Evolutionary conservation across 2,329 filamentous ascomycete genomes (phyloP).

Genomic region (Aspergillus neotritici): DNA sequence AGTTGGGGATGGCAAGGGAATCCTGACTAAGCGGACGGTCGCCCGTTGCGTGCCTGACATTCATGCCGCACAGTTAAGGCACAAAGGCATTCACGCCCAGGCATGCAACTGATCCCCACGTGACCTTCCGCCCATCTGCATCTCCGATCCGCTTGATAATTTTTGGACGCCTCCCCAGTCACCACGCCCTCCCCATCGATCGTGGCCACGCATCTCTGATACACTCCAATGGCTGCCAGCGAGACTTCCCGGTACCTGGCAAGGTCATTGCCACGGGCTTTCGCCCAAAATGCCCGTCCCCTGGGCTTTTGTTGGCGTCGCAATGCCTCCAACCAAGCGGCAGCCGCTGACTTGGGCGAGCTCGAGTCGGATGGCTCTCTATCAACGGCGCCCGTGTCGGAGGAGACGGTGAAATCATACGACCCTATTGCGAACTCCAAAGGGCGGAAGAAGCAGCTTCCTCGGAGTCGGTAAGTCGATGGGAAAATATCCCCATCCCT

Average conservation of each 20-base stretch:
- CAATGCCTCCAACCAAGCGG: conserved; percentile 44
- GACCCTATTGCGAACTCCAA: conserved; percentile 47
- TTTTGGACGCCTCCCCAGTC: conserved; percentile 19
- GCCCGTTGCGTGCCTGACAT: conserved; percentile 7
- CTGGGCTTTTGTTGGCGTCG: conserved; percentile 35
- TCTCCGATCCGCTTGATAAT: conserved; percentile 25
- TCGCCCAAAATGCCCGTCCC: conserved; percentile 26
- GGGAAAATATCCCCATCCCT: not conserved
- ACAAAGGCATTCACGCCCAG: conserved; percentile 1
- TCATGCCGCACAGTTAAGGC: not conserved
- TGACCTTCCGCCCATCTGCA: conserved; percentile 7
- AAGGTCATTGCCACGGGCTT: conserved; percentile 33
- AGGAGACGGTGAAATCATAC: conserved; percentile 43
- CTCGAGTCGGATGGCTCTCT: conserved; percentile 47
- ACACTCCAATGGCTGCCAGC: conserved; percentile 34
- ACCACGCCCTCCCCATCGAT: conserved; percentile 15
- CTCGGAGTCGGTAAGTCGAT: conserved; percentile 48
- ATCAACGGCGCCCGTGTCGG: conserved; percentile 28
- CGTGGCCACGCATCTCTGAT: conserved; percentile 8
- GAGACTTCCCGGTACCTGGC: conserved; percentile 37
- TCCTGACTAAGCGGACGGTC: conserved; percentile 6
- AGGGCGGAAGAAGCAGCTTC: conserved; percentile 40
- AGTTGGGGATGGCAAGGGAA: conserved; percentile 15
- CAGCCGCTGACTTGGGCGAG: conserved; percentile 34
- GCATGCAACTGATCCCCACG: conserved; percentile 13